A percentile compares a stretch with the other conserved stretches of the same genome.
These are phyloP conservation scores for Fusarium illudens DNA, from an alignment of 2,329 filamentous ascomycete species.

Conservation along the genomic window DNA sequence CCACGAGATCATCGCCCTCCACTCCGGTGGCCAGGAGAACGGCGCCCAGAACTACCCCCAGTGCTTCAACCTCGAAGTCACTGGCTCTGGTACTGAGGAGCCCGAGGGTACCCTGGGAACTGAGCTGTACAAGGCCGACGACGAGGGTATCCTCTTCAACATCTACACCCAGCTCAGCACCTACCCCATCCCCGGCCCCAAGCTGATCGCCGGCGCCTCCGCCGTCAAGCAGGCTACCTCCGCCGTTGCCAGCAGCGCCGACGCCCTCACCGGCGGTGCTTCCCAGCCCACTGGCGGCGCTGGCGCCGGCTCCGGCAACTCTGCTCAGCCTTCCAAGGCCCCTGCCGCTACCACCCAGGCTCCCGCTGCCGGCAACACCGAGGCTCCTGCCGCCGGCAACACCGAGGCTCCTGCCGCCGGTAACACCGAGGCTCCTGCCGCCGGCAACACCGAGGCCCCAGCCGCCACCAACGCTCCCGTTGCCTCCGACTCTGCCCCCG, in stretches of 20 bases:
- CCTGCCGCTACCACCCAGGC: slow-evolving; percentile 5
- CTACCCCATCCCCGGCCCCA: slow-evolving; percentile 45
- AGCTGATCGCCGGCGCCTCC: slow-evolving; percentile 35
- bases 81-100: slow-evolving; percentile 50
- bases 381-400: slow-evolving; percentile 8
- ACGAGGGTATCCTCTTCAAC: slow-evolving; percentile 48
- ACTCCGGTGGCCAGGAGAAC: slow-evolving; percentile 46
- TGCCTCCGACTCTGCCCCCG: not conserved
- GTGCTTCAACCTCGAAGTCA: slow-evolving; percentile 47
- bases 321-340: slow-evolving; percentile 8
- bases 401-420: slow-evolving; percentile 13
- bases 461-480: slow-evolving; percentile 15
- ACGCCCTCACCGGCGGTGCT: slow-evolving; percentile 17
- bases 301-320: slow-evolving; percentile 4
- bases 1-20: slow-evolving; percentile 62
- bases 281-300: slow-evolving; percentile 18
- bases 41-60: slow-evolving; percentile 35
- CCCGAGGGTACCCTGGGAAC: slow-evolving; percentile 47
- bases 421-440: slow-evolving; percentile 8
- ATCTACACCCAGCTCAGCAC: slow-evolving; percentile 40
- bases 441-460: slow-evolving; percentile 9
- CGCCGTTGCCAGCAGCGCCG: slow-evolving; percentile 23
- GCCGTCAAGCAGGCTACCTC: slow-evolving; percentile 32
- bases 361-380: slow-evolving; percentile 4
- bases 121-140: slow-evolving; percentile 43